Base-by-base conservation (phyloP, 2,329 filamentous ascomycete species). In the Sclerotinia minor region DNA sequence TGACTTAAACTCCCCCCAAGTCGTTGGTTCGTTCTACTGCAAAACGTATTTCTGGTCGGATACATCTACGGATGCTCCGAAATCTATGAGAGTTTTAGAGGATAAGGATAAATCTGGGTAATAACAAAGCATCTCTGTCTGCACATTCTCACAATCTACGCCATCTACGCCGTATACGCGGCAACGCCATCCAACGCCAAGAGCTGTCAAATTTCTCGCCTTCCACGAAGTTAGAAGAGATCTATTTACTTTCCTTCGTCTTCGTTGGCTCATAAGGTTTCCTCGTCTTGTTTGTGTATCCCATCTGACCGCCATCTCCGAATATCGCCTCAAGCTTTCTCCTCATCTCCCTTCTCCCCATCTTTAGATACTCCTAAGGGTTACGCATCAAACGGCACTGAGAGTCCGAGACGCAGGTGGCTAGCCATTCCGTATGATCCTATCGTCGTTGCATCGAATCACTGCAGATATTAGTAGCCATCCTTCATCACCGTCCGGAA, bases 251-350 rank as follows among this genome's bases (percentile, higher is more conserved):
- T 58, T 24, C 15, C 32, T 58, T 58, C 41, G 41, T 13, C 38
- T 38, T 38, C 58, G 26, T 49, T 59, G 41, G 32, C 47, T n/a
- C 41, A 21, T 8, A 32, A 59, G 41, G 26, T 19, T 47, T 55
- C 32, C 35, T 52, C 26, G 19, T 21, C 45, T 19, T n/a, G 19
- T 2, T 58, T 35, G 35, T 35, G 7, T 15, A 41, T 32, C 50
- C 45, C 63, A 65, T 41, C 63, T 55, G 47, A 53, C 64, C 52
- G 41, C 38, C 24, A 47, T 45, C 64, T 45, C 50, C 64, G 24
- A 24, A n/a, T 29, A 19, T 45, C 50, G 35, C 50, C 47, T 24
- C 38, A 29, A 35, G 26, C 29, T n/a, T 49, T 35, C 21, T 32
- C 6, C 58, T 49, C 44, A 13, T 54, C 17, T 19, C 17, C 29